These are phyloP conservation scores for Phytophthora pinifolia DNA, from an alignment of 352 stramenopile genomes.

Conservation along the genomic window DNA sequence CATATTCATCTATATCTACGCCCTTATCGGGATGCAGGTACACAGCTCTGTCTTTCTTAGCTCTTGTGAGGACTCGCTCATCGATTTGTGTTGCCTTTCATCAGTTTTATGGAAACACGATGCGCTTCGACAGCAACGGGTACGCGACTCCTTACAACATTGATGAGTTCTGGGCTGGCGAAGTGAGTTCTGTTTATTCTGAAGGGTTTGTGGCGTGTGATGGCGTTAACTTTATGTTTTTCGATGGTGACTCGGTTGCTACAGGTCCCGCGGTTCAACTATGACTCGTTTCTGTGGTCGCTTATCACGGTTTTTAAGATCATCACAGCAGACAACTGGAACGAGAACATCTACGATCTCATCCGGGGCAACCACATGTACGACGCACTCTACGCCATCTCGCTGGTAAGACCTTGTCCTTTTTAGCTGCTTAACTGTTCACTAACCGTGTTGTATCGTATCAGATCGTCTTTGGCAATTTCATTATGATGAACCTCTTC, in stretches of 20 bases:
- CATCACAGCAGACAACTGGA: conserved; percentile 95
- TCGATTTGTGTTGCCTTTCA: too few species aligned
- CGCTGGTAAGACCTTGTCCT: conserved; percentile 39
- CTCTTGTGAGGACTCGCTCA: too few species aligned
- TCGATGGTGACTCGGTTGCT: too few species aligned
- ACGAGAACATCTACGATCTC: conserved; percentile 92
- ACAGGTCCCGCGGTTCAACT: conserved; percentile 77
- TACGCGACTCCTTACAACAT: conserved; percentile 38
- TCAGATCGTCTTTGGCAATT: conserved; percentile 89
- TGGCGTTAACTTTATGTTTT: too few species aligned
- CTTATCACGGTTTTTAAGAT: conserved; percentile 91
- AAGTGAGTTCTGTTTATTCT: conserved; percentile 12
- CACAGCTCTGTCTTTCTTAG: background rate
- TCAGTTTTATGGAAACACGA: conserved; percentile 89
- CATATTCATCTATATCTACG: conserved; percentile 94
- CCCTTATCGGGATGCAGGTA: conserved; percentile 83
- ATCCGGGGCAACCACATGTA: conserved; percentile 72
- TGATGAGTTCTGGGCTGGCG: conserved; percentile 54
- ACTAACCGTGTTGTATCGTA: too few species aligned
- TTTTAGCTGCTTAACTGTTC: background rate
- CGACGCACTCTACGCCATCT: conserved; percentile 81
- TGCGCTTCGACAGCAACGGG: conserved; percentile 83
- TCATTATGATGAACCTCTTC: conserved; percentile 95
- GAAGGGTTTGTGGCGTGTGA: too few species aligned
- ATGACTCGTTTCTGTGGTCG: conserved; percentile 83